Percentiles rank a stretch among this genome's conserved stretches.
Conservation (phyloP, 1,284 basidiomycete genomes). For the Ceratobasidium sp. region DNA sequence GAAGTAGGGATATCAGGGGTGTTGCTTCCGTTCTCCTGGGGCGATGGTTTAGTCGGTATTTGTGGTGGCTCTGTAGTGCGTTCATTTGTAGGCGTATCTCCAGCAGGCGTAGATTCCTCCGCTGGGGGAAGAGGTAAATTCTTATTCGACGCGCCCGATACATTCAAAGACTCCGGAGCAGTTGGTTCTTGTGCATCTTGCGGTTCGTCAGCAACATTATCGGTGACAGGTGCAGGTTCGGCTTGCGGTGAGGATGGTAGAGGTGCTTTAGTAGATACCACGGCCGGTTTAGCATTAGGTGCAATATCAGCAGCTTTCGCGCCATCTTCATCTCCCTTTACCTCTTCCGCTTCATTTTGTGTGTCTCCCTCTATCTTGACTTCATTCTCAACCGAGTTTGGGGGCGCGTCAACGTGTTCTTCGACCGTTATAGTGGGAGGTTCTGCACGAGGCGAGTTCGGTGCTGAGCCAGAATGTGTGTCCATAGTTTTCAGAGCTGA, state of each 20-base stretch:
- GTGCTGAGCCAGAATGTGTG: background rate
- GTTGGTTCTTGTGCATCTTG: background rate
- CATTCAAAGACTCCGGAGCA: background rate
- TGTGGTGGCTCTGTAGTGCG: background rate
- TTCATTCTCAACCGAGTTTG: background rate
- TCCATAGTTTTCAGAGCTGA: background rate
- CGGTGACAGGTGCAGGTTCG: background rate
- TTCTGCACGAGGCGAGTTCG: background rate
- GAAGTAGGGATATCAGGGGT: background rate
- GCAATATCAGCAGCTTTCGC: background rate
- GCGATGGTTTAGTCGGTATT: background rate
- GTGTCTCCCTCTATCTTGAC: background rate
- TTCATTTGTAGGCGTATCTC: constrained; percentile 20
- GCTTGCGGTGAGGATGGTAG: background rate
- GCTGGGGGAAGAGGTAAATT: constrained; percentile 23
- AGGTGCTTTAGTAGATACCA: background rate
- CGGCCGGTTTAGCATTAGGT: background rate
- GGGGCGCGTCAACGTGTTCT: constrained; percentile 30
- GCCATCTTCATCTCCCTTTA: background rate
- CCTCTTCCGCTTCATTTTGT: background rate
- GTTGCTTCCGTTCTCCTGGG: background rate
- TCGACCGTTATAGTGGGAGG: constrained; percentile 24
- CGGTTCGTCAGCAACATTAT: background rate
- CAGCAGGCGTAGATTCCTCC: background rate
- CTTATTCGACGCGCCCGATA: constrained; percentile 27